Base-by-base conservation (phyloP, 2,329 filamentous ascomycete genomes). In the Exophiala sp. region DNA sequence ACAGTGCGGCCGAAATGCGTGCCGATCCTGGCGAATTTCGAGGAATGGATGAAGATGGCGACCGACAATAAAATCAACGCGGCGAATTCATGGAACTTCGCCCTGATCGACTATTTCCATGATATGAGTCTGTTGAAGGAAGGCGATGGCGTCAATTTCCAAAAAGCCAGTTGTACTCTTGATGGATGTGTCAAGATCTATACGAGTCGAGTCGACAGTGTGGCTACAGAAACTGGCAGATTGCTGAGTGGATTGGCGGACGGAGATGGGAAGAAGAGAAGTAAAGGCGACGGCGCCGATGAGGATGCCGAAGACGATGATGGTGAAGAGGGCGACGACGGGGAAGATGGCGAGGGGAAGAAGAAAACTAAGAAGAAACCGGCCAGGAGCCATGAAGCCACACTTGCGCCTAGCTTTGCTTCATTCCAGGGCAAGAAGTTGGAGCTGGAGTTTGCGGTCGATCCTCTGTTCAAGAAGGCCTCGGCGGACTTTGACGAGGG, bases 1-100 rank as follows among this genome's bases (percentile, higher is more conserved):
- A 56, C 45, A 10, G 51, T 59, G 18, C 58, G 57, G 19, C 58
- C 58, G 48, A 60, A 60, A 41, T 55, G 58, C 32, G 58, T 60
- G 27, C 93, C 93, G 1, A 86, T 98, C 61, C 75, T 98, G 47
- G 93, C 93, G 64, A 98, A 98, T 70, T 98, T 97, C 63, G 93
- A 98, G 68, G 93, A 98, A 67, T 97, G 91, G 93, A 97, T 98
- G 89, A 98, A 97, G 77, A 95, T 98, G 89, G 93, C 93, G 1
- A 97, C 93, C 13, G 93, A 98, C 73, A 98, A 98, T 73, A 93
- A 93, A 70, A 98, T 98, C 76, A 98, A 97, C 66, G 91, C 93
- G 42, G 82, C 85, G 52, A 98, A 98, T 69, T 96, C 90, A 23
- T 98, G 93, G 93, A 97, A 97, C 68, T 97, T 98, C 71, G 93